A percentile compares a stretch with the other conserved stretches of the same genome.
These are phyloP conservation scores for Mortierella sp. DNA, from an alignment of 371 early-diverging fungal species.

Conservation along the genomic window DNA sequence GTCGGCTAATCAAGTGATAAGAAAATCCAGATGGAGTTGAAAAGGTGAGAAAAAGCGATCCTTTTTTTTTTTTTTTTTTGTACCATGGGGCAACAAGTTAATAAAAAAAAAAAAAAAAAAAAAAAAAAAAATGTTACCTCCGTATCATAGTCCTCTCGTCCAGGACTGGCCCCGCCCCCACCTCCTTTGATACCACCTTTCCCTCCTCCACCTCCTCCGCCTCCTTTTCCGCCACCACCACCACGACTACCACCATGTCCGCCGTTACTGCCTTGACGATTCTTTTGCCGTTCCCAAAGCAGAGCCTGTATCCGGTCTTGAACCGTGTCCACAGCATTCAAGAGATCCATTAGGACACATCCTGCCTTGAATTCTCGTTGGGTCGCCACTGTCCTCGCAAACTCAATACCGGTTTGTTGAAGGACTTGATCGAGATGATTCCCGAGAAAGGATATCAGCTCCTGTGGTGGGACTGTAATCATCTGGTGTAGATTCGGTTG, in stretches of 20 bases:
- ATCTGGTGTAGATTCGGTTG: conserved; percentile 9
- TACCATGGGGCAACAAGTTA: neutral
- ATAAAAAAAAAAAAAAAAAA: neutral
- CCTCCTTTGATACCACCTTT: too few relatives aligned
- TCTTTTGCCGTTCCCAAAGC: conserved; percentile 10
- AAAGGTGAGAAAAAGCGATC: too few relatives aligned
- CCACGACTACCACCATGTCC: neutral
- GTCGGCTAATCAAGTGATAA: conserved; percentile 25
- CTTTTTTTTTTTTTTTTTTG: too few relatives aligned
- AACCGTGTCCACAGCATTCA: conserved; percentile 40
- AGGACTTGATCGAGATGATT: conserved; percentile 47
- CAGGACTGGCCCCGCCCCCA: too few relatives aligned
- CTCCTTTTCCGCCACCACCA: too few relatives aligned
- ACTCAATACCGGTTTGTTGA: conserved; percentile 30
- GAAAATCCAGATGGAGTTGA: neutral
- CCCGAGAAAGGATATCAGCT: conserved; percentile 48
- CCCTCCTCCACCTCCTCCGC: neutral
- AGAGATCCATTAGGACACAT: conserved; percentile 46
- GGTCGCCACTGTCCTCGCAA: conserved; percentile 32
- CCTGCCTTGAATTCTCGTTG: conserved; percentile 39
- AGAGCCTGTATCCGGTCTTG: conserved; percentile 24
- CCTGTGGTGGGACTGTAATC: conserved; percentile 49
- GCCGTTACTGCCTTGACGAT: neutral
- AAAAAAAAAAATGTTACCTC: conserved; percentile 10
- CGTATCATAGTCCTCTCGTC: neutral